A percentile compares a stretch with the other conserved stretches of the same genome.
Conservation (phyloP, 1,284 basidiomycete genomes). For the Irpex rosettiformis region DNA sequence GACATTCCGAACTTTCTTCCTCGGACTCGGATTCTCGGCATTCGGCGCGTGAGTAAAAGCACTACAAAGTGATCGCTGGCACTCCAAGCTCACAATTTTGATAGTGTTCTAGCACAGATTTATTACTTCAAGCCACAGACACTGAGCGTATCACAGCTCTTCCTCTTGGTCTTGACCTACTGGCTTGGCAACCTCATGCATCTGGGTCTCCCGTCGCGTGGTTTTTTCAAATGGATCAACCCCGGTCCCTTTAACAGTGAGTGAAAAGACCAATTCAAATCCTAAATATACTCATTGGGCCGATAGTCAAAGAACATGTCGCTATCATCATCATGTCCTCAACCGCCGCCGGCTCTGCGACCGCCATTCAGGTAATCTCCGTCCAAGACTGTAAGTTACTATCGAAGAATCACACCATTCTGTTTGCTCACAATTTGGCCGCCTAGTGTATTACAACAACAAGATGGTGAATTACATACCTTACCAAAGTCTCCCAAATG, state of each 20-base stretch:
- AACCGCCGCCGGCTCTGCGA: conserved; percentile 32
- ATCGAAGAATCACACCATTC: neutral
- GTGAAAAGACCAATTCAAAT: conserved; percentile 7
- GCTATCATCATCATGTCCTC: conserved; percentile 36
- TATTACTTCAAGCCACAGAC: conserved; percentile 37
- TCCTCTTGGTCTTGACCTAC: conserved; percentile 35
- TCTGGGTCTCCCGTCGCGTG: conserved; percentile 28
- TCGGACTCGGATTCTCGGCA: conserved; percentile 35
- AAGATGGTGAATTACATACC: conserved; percentile 26
- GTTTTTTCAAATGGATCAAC: conserved; percentile 36
- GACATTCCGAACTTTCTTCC: conserved; percentile 35
- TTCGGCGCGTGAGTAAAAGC: conserved; percentile 28
- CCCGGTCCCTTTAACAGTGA: conserved; percentile 43
- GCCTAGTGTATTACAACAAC: conserved; percentile 31
- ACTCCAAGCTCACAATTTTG: conserved; percentile 16
- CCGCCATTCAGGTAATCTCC: conserved; percentile 35
- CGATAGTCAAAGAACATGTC: conserved; percentile 31
- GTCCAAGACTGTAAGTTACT: conserved; percentile 29
- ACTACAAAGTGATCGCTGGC: neutral
- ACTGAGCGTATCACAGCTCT: conserved; percentile 29
- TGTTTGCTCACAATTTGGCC: neutral
- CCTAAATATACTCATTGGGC: neutral
- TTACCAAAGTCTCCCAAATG: too few relatives aligned
- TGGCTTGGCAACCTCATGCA: conserved; percentile 35
- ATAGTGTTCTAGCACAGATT: conserved; percentile 37